A percentile compares a stretch with the other conserved stretches of the same genome.
Conservation (phyloP, 2,329 filamentous ascomycete species). For the Elsinoe fawcettii region DNA sequence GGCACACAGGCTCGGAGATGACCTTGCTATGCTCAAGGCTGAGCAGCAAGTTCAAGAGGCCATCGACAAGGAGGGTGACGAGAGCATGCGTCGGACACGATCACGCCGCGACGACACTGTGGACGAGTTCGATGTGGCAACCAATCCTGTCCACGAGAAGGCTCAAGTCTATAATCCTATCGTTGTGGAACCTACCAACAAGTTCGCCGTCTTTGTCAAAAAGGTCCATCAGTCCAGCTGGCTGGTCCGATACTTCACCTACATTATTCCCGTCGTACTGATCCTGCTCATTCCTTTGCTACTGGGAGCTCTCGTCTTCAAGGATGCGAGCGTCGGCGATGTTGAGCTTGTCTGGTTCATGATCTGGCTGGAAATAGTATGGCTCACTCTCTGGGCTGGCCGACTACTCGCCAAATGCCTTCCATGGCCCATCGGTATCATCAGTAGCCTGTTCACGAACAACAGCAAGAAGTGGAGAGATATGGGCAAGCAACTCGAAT, state of each 20-base stretch:
- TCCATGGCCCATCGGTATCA: slow-evolving; percentile 52
- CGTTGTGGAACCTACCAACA: slow-evolving; percentile 50
- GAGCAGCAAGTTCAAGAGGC: slow-evolving; percentile 51
- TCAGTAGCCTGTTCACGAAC: slow-evolving; percentile 72
- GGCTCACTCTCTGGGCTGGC: slow-evolving; percentile 81
- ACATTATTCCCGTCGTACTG: slow-evolving; percentile 58
- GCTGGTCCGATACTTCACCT: slow-evolving; percentile 61
- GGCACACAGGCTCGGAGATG: slow-evolving; percentile 55
- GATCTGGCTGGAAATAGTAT: slow-evolving; percentile 90
- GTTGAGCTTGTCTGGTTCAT: slow-evolving; percentile 83
- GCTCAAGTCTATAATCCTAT: slow-evolving; percentile 57
- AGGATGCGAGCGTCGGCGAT: slow-evolving; percentile 53
- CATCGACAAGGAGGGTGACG: slow-evolving; percentile 32
- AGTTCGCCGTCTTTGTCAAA: slow-evolving; percentile 57
- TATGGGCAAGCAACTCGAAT: slow-evolving; percentile 74
- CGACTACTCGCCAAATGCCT: slow-evolving; percentile 56
- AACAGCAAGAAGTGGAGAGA: slow-evolving; percentile 91
- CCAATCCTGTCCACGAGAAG: slow-evolving; percentile 62
- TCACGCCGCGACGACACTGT: slow-evolving; percentile 48
- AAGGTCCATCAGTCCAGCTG: slow-evolving; percentile 57
- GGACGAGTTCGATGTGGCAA: slow-evolving; percentile 60
- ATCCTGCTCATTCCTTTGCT: slow-evolving; percentile 62
- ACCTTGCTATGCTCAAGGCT: slow-evolving; percentile 56
- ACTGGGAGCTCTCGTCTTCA: slow-evolving; percentile 52
- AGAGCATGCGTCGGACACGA: slow-evolving; percentile 42